phyloP scores from a whole-genome alignment of 1,139 yeast species.

The Blastobotrys elegans region DNA sequence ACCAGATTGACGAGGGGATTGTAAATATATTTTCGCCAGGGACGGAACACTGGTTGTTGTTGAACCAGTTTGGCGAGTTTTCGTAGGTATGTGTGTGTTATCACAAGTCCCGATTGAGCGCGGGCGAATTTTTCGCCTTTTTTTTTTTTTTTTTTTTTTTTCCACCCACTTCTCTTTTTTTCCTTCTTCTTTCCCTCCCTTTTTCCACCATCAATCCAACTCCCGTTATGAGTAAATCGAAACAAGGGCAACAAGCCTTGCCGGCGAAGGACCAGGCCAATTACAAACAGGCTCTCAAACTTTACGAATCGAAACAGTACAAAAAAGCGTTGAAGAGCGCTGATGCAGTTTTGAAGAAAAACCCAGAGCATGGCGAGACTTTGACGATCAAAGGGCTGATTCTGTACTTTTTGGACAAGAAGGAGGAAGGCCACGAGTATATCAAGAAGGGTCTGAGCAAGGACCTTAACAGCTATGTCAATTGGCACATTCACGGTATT shows the following conservation, averaged over 20 bases:
- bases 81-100: too few relatives aligned
- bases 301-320: slow-evolving; percentile 82
- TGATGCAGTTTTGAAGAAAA: slow-evolving; percentile 73
- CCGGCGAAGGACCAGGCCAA: slow-evolving; percentile 48
- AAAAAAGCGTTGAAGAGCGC: slow-evolving; percentile 75
- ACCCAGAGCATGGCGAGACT: slow-evolving; percentile 72
- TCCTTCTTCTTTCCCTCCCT: not conserved
- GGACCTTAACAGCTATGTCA: slow-evolving; percentile 55
- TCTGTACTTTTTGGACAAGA: slow-evolving; percentile 48
- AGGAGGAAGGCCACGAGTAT: slow-evolving; percentile 59
- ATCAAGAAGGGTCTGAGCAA: slow-evolving; percentile 57
- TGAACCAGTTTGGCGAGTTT: slow-evolving; percentile 9
- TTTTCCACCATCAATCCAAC: not conserved
- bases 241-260: slow-evolving; percentile 1
- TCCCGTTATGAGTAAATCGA: not conserved
- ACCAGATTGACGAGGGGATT: not conserved
- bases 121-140: too few relatives aligned
- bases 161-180: not conserved
- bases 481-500: slow-evolving; percentile 83
- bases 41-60: slow-evolving; percentile 8
- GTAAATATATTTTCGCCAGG: not conserved
- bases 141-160: slow-evolving; percentile 1
- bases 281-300: slow-evolving; percentile 75
- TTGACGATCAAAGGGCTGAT: slow-evolving; percentile 80
- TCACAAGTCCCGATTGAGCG: too few relatives aligned